Percentiles rank a stretch among this genome's conserved stretches.
Conservation (phyloP, 2,329 filamentous ascomycete species). For the Trichoderma breve region DNA sequence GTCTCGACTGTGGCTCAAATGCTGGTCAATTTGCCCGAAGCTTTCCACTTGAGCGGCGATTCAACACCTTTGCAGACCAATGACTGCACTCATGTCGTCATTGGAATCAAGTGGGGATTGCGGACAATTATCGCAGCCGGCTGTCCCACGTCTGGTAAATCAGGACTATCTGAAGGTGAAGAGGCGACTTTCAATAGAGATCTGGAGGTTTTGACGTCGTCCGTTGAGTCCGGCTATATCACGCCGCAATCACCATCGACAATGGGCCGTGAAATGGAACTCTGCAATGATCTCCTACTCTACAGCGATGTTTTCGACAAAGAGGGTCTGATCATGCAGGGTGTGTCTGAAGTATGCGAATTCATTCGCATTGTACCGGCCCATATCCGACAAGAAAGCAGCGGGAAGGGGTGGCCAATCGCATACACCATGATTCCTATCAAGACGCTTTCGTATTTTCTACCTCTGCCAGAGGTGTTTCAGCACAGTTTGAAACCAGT, state of each 20-base stretch:
- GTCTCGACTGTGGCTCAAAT: slow-evolving; percentile 7
- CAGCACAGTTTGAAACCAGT: neutral
- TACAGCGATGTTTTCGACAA: slow-evolving; percentile 21
- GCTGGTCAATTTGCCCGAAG: neutral
- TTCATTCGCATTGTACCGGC: slow-evolving; percentile 8
- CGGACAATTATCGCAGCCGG: slow-evolving; percentile 17
- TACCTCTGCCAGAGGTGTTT: neutral
- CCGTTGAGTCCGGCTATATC: neutral
- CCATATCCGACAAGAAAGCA: neutral
- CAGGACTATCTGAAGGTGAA: neutral
- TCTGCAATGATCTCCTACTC: slow-evolving; percentile 15
- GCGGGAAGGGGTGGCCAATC: slow-evolving; percentile 16
- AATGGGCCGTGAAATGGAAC: neutral
- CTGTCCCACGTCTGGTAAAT: neutral
- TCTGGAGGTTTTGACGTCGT: neutral
- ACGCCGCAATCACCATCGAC: neutral
- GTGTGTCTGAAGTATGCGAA: neutral
- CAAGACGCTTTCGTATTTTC: neutral
- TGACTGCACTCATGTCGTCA: slow-evolving; percentile 22
- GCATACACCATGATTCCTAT: slow-evolving; percentile 21
- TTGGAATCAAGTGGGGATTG: slow-evolving; percentile 21
- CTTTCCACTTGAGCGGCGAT: neutral
- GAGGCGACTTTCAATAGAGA: slow-evolving; percentile 4
- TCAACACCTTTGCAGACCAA: neutral
- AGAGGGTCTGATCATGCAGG: neutral